Base-by-base conservation (phyloP, 2,329 filamentous ascomycete species). In the Stemphylium beticola region DNA sequence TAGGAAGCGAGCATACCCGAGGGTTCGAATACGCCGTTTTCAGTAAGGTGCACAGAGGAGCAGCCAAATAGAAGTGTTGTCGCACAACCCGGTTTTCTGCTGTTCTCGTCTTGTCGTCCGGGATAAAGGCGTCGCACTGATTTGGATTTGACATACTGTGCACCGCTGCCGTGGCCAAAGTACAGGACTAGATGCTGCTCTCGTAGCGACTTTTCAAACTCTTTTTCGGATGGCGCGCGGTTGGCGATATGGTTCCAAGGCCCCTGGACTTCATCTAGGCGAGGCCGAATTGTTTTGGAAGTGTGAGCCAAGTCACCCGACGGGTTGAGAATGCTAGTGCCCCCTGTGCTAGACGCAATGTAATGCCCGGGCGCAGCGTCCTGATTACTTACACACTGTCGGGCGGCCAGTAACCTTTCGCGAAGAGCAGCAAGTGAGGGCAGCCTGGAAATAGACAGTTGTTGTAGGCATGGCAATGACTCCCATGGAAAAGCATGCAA, bases 401-500 rank as follows among this genome's bases (percentile, higher is more conserved):
- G 80, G 60, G 88, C 76, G 4, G 73, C 85, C 0, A 89, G 69
- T 12, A 99, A 84, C 6, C 93, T 83, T 31, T 92, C 87, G 12
- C 91, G 87, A 9, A 99, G 83, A 61, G 89, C 92, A 24, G 88
- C 88, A 34, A 99, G 82, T 0, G 92, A 97, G 6, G 93, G 92
- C 20, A 99, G 87, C 11, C 95, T 87, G 3, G 92, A 96, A 32
- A 97, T 88, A 0, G 93, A 89, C 4, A 88, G 81, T 2, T 84
- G 85, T 60, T 91, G 84, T 70, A 99, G 85, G 71, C 92, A 97
- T 0, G 93, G 92, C 33, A 99, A 78, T 0, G 92, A 96, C 72
- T 99, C 95, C 95, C 96, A 99, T 0, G 95, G 95, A 68, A 99
- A 96, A 1, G 86, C 82, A 68, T 98, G 95, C 2, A 99, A 82